Evolutionary conservation across 495 filamentous ascomycete species (phyloP).

Genomic region (Extremus antarcticus): DNA sequence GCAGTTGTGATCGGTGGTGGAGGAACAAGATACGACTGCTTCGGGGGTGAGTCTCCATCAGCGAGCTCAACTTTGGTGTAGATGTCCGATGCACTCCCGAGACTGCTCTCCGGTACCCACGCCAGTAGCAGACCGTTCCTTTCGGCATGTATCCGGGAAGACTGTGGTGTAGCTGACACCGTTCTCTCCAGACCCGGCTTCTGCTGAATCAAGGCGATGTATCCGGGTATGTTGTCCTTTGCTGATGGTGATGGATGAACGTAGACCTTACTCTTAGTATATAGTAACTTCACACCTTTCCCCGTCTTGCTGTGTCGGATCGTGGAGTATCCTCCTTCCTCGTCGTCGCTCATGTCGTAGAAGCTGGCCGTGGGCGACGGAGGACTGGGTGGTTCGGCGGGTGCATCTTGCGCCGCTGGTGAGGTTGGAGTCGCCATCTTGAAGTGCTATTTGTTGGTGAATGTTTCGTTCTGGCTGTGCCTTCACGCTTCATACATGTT

Average conservation of each 20-base stretch:
- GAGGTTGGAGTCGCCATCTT: background rate
- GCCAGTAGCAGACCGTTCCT: conserved; percentile 62
- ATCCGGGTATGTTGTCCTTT: conserved; percentile 94
- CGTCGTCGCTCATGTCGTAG: conserved; percentile 94
- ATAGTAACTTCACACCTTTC: conserved; percentile 87
- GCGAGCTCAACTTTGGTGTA: conserved; percentile 92
- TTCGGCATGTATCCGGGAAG: conserved; percentile 18
- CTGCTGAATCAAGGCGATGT: conserved; percentile 88
- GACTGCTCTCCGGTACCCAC: conserved; percentile 84
- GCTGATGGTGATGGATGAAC: conserved; percentile 90
- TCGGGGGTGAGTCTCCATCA: conserved; percentile 68
- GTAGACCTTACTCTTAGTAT: conserved; percentile 97
- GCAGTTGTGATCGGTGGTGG: conserved; percentile 75
- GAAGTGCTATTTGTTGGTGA: background rate
- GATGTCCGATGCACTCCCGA: conserved; percentile 74
- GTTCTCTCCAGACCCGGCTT: conserved; percentile 41
- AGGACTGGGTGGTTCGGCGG: conserved; percentile 25
- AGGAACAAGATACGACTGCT: conserved; percentile 81
- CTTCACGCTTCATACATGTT: background rate
- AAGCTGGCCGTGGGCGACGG: conserved; percentile 80
- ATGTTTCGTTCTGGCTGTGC: background rate
- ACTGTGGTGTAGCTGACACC: conserved; percentile 12
- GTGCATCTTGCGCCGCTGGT: conserved; percentile 11
- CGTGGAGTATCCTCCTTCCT: conserved; percentile 90
- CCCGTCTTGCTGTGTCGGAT: conserved; percentile 74